Evolutionary conservation across 495 filamentous ascomycete genomes (phyloP).

Genomic region (Penicillium roqueforti): DNA sequence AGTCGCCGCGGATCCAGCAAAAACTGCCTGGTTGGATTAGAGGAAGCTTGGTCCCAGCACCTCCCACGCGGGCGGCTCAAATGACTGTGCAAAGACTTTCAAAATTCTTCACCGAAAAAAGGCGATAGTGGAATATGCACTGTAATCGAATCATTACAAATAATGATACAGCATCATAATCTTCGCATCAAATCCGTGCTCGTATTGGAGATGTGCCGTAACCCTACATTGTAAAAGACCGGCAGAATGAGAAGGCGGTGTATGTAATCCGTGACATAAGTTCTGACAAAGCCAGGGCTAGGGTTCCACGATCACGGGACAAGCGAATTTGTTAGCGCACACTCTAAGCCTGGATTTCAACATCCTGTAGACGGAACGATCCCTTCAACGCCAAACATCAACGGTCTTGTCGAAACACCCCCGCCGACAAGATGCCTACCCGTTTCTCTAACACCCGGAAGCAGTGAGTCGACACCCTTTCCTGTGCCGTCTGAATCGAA

Average conservation of each 20-base stretch:
- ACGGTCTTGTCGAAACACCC: constrained; percentile 46
- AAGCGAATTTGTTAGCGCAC: constrained; percentile 44
- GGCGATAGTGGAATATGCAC: background rate
- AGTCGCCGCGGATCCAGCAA: constrained; percentile 57
- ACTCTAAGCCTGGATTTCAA: constrained; percentile 46
- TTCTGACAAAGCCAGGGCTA: constrained; percentile 12
- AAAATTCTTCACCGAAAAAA: constrained; percentile 32
- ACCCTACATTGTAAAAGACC: background rate
- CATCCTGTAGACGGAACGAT: constrained; percentile 34
- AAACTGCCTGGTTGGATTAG: constrained; percentile 92
- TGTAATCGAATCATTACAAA: background rate
- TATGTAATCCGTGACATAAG: constrained; percentile 7
- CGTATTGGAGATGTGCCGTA: background rate
- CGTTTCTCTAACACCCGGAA: constrained; percentile 78
- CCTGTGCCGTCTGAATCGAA: constrained; percentile 18
- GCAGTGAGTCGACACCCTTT: constrained; percentile 55
- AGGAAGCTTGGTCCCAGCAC: constrained; percentile 31
- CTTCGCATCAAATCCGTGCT: background rate
- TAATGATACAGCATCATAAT: background rate
- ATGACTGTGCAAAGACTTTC: constrained; percentile 30
- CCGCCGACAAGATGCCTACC: constrained; percentile 70
- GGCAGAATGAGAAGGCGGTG: constrained; percentile 11
- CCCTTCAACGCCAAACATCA: constrained; percentile 42
- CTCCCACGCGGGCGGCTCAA: constrained; percentile 24
- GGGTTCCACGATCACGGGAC: constrained; percentile 36